Evolutionary conservation across 1,284 basidiomycete species (phyloP).

Genomic region (Boletus sp.): DNA sequence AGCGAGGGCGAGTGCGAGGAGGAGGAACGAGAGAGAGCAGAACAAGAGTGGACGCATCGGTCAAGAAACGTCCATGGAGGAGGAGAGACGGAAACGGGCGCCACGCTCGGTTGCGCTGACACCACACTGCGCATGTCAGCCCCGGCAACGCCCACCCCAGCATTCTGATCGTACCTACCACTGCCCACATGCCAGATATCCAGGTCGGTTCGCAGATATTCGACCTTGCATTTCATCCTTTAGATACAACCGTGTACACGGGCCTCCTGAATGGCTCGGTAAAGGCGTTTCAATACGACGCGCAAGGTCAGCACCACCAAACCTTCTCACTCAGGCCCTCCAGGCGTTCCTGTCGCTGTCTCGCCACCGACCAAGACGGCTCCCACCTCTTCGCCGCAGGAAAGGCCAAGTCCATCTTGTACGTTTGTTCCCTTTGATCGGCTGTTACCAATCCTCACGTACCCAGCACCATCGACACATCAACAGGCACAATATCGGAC

Average conservation of each 20-base stretch:
- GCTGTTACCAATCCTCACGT: conserved; percentile 3
- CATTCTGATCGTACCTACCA: neutral
- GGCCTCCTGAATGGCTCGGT: conserved; percentile 82
- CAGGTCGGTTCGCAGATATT: conserved; percentile 77
- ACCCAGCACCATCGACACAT: conserved; percentile 63
- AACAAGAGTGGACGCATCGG: conserved; percentile 22
- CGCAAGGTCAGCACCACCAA: conserved; percentile 52
- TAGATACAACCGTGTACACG: conserved; percentile 63
- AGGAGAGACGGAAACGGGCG: neutral
- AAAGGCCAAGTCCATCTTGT: conserved; percentile 83
- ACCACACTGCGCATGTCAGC: neutral
- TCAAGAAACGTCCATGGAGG: conserved; percentile 27
- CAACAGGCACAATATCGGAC: conserved; percentile 60
- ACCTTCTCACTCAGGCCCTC: conserved; percentile 60
- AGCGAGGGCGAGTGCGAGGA: conserved; percentile 12
- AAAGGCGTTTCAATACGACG: conserved; percentile 74
- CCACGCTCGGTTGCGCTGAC: neutral
- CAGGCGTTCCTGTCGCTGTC: conserved; percentile 72
- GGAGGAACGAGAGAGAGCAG: conserved; percentile 7
- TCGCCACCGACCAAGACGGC: conserved; percentile 66
- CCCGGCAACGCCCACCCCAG: conserved; percentile 4
- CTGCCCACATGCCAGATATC: conserved; percentile 56
- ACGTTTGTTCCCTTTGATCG: conserved; percentile 33
- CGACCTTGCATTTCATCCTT: conserved; percentile 85
- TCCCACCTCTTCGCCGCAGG: conserved; percentile 70